Percentiles rank a stretch among this genome's conserved stretches.
phyloP scores from a whole-genome alignment of 2,329 filamentous ascomycete species.

The Stachybotrys elegans region DNA sequence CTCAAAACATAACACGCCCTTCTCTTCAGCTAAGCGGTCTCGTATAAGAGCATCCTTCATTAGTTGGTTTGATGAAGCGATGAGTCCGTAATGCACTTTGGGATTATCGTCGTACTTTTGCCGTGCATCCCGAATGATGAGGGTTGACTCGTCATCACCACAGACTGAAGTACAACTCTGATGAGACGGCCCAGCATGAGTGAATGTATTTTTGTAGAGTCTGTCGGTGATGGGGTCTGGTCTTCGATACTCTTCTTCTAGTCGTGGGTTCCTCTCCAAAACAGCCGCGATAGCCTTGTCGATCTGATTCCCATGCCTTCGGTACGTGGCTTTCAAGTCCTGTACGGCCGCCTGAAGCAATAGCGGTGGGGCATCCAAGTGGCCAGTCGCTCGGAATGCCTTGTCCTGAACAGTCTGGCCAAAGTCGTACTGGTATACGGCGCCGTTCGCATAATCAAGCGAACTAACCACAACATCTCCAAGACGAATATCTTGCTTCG shows the following conservation, averaged over 20 bases:
- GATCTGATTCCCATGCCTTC: not conserved
- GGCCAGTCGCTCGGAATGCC: conserved; percentile 1
- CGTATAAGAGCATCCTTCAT: conserved; percentile 14
- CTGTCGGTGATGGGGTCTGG: not conserved
- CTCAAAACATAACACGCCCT: conserved; percentile 11
- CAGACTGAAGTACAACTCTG: conserved; percentile 3
- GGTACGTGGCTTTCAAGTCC: not conserved
- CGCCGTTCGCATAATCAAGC: not conserved
- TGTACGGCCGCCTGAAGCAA: conserved; percentile 1
- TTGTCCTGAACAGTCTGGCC: conserved; percentile 2
- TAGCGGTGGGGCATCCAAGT: conserved; percentile 3
- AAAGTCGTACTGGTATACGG: conserved; percentile 9
- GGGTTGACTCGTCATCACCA: not conserved
- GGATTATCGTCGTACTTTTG: conserved; percentile 8
- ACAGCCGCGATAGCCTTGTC: not conserved
- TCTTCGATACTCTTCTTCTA: not conserved
- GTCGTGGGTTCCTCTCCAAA: not conserved
- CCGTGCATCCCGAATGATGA: conserved; percentile 5
- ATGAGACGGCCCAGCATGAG: not conserved
- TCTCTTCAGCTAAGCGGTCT: not conserved
- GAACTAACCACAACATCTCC: conserved; percentile 9
- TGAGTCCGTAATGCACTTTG: conserved; percentile 12
- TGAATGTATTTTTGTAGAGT: not conserved
- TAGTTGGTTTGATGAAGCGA: conserved; percentile 12
- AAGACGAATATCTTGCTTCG: conserved; percentile 8